A percentile compares a stretch with the other conserved stretches of the same genome.
phyloP scores from a whole-genome alignment of 495 filamentous ascomycete species.

The Articulospora tetracladia region DNA sequence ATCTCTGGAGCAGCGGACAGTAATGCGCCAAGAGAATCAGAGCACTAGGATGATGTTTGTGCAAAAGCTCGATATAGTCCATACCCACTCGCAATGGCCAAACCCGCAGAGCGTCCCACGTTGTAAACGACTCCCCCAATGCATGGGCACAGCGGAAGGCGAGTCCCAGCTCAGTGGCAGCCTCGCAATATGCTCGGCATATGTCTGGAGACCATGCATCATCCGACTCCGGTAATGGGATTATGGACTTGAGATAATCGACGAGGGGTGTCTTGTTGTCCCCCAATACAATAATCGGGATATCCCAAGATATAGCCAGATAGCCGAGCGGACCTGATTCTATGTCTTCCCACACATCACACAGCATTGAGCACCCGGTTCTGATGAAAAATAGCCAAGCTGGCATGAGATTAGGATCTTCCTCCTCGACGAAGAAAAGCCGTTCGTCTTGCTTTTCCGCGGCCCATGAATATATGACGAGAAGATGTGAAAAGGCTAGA shows the following conservation, averaged over 20 bases:
- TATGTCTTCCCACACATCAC: slow-evolving; percentile 5
- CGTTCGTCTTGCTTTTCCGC: slow-evolving; percentile 13
- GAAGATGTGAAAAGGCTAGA: slow-evolving; percentile 30
- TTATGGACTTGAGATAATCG: slow-evolving; percentile 1
- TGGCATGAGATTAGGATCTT: neutral
- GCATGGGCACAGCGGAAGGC: neutral
- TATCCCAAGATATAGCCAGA: slow-evolving; percentile 10
- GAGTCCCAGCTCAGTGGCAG: slow-evolving; percentile 7
- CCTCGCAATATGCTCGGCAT: neutral
- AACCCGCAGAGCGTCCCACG: slow-evolving; percentile 7
- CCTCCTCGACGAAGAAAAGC: slow-evolving; percentile 2
- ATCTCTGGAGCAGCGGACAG: slow-evolving; percentile 11
- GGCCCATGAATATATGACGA: slow-evolving; percentile 17
- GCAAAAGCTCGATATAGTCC: slow-evolving; percentile 9
- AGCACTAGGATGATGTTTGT: slow-evolving; percentile 7
- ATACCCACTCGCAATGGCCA: slow-evolving; percentile 11
- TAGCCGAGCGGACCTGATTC: slow-evolving; percentile 1
- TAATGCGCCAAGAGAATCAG: slow-evolving; percentile 18
- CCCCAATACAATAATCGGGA: neutral
- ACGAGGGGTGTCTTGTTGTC: neutral
- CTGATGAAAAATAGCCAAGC: slow-evolving; percentile 17
- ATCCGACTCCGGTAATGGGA: neutral
- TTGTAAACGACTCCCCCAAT: slow-evolving; percentile 1
- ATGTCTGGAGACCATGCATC: slow-evolving; percentile 5
- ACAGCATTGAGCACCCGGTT: slow-evolving; percentile 12